A percentile compares a stretch with the other conserved stretches of the same genome.
phyloP scores from a whole-genome alignment of 768 basidiomycete species.

The Mycena vulgaris region DNA sequence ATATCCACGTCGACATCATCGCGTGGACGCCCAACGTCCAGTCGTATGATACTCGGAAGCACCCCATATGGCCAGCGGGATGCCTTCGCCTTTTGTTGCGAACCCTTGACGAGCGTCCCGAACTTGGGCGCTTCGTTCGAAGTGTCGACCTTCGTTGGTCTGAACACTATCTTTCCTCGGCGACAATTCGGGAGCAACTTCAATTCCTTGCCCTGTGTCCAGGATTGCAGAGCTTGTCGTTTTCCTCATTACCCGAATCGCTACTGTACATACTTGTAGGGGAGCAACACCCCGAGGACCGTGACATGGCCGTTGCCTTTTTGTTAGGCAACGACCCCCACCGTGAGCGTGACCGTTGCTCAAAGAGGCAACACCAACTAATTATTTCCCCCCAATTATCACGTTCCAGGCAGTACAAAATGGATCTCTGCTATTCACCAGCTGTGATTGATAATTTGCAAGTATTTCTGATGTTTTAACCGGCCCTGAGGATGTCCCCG shows the following conservation, averaged over 20 bases:
- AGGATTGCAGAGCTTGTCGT: constrained; percentile 24
- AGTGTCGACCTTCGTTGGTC: constrained; percentile 23
- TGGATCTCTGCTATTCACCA: no score
- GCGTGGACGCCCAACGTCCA: constrained; percentile 43
- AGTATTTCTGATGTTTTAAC: no score
- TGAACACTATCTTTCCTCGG: background rate
- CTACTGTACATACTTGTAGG: no score
- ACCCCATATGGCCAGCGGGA: constrained; percentile 45
- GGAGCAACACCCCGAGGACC: no score
- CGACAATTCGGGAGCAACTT: background rate
- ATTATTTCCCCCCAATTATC: no score
- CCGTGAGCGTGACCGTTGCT: no score
- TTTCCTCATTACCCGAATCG: constrained; percentile 13
- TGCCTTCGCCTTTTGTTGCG: constrained; percentile 45
- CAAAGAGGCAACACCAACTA: no score
- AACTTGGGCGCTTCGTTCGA: constrained; percentile 37
- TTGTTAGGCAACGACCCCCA: no score
- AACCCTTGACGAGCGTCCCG: constrained; percentile 44
- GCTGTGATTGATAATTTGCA: no score
- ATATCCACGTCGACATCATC: constrained; percentile 46
- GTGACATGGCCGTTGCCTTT: no score
- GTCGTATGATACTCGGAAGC: constrained; percentile 37
- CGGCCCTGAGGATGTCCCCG: no score
- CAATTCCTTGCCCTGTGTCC: constrained; percentile 16
- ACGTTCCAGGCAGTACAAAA: no score